Conservation (phyloP, 352 stramenopile genomes). For the Globisporangium okanoganense region DNA sequence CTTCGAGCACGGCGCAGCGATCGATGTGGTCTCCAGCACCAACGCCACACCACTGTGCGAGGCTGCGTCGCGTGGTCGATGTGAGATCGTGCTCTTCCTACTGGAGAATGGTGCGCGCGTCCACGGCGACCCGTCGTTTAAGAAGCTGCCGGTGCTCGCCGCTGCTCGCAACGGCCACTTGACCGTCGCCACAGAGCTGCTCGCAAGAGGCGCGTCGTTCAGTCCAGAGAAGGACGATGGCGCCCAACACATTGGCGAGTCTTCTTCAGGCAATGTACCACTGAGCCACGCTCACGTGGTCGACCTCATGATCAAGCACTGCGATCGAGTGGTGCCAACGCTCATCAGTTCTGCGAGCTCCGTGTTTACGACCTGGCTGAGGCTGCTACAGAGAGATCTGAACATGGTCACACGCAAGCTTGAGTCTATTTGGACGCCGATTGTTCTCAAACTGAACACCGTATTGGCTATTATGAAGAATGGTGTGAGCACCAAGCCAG, state of each 20-base stretch:
- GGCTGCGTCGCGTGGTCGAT: not conserved
- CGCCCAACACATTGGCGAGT: not conserved
- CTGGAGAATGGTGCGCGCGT: not conserved
- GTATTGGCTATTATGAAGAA: not conserved
- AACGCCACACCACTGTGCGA: not conserved
- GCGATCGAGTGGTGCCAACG: not conserved
- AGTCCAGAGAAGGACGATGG: not conserved
- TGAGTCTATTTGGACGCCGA: not conserved
- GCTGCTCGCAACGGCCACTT: not conserved
- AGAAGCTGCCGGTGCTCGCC: not conserved
- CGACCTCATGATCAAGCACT: not conserved
- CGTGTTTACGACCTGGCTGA: not conserved
- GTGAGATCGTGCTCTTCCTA: not conserved
- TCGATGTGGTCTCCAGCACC: not conserved
- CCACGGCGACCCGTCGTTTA: not conserved
- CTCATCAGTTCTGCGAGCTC: not conserved
- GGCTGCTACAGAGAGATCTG: not conserved
- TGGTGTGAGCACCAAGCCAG: too few species aligned
- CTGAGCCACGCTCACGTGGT: not conserved
- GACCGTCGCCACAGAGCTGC: not conserved
- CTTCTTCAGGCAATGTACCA: not conserved
- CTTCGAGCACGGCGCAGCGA: not conserved
- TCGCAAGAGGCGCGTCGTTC: not conserved
- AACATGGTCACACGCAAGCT: not conserved
- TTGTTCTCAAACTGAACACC: not conserved